Evolutionary conservation across 1,139 yeast species (phyloP), one percentile per base, ranked within the genome.

Genomic region (Kodamaea derodonti): DNA sequence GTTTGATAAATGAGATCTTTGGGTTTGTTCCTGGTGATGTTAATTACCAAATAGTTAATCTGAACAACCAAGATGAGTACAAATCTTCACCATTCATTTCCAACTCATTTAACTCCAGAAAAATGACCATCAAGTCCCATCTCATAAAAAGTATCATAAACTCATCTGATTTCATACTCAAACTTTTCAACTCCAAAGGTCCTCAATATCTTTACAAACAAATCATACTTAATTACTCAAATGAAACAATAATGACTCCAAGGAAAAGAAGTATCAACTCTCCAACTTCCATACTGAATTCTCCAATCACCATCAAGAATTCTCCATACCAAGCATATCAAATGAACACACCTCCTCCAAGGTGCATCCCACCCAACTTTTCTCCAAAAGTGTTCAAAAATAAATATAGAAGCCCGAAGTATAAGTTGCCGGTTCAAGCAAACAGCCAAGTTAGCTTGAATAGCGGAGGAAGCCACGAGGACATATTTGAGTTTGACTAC

Each of bases 1-100:
- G 64, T 27, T 43, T 68, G 35, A 51, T 67, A 38, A 67, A 66
- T 46, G 72, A 68, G 35, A 40, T 51, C 13, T 50, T 58, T 27
- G 47, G 43, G 27, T 43, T 60, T 33, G 40, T 42, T 13, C 45
- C 48, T 29, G 37, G 35, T 23, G 57, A 59, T 39, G 37, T 40
- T 25, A 45, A 49, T 32, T 53, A 43, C 43, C 67, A 61, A 42
- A 41, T 43, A 12, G 27, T 24, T 18, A 24, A 12, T 12, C 23
- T 8, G 23, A 20, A 20, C 23, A 11, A 11, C 23, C 7, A 24
- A 12, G 14, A 7, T 6, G 14, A 10, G 26, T 6, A 24, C 6
- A 24, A 12, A 7, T 24, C 26, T 12, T 18, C 22, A 6, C 24
- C 13, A 8, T 29, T 24, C 13, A 22, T 16, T 29, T 14, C 26